Evolutionary conservation across 2,329 filamentous ascomycete species (phyloP), one percentile per base, ranked within the genome.

Genomic region (Trichoderma sp.): DNA sequence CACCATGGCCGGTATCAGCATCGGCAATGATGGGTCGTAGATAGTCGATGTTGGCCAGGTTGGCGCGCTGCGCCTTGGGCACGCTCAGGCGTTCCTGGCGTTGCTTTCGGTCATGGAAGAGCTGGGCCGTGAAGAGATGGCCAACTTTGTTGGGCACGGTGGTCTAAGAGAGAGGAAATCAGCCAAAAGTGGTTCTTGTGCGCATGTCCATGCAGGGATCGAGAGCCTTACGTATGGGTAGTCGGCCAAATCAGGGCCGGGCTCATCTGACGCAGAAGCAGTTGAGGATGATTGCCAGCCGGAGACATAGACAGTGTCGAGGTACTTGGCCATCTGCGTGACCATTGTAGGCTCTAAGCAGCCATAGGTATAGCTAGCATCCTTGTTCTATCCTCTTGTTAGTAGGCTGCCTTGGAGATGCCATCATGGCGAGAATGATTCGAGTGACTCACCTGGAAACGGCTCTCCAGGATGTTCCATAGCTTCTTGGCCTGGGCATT

Each of bases 21-120:
- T 99, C 95, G 68, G 95, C 95, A 73, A 99, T 89, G 79, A 99
- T 97, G 70, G 95, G 95, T 22, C 95, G 91, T 57, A 99, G 89
- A 82, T 95, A 99, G 83, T 99, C 95, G 75, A 93, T 84, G 79
- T 96, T 95, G 70, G 90, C 83, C 60, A 95, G 82, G 70, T 89
- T 90, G 73, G 83, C 81, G 67, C 95, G 92, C 76, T 93, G 85
- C 27, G 86, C 83, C 77, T 91, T 91, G 32, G 93, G 88, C 8
- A 86, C 89, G 71, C 88, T 91, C 63, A 98, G 83, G 69, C 95
- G 93, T 81, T 98, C 95, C 80, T 98, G 93, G 72, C 95, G 91
- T 83, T 99, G 95, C 83, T 99, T 99, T 77, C 95, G 92, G 86
- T 99, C 95, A 83, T 99, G 95, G 90, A 99, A 99, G 67, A 98